These are phyloP conservation scores for Yamadazyma jaroonii DNA, from an alignment of 1,139 yeast species.

Conservation along the genomic window DNA sequence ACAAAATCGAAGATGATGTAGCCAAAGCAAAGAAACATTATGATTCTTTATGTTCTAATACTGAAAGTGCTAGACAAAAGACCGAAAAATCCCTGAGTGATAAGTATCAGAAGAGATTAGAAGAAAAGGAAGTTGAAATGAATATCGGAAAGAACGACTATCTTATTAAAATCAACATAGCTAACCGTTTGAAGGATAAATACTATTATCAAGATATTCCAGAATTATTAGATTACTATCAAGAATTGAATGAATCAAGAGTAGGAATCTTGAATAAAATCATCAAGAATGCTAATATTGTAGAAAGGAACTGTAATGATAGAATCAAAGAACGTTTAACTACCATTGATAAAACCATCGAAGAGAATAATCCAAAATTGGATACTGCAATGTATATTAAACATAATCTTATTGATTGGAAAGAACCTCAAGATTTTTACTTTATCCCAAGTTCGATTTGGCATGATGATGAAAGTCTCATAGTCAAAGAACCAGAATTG, in stretches of 20 bases:
- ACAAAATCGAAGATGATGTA: conserved; percentile 61
- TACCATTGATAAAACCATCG: conserved; percentile 55
- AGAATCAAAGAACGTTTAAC: conserved; percentile 53
- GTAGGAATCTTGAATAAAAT: conserved; percentile 70
- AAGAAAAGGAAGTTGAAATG: conserved; percentile 76
- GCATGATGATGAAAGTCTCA: conserved; percentile 91
- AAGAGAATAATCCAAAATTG: conserved; percentile 68
- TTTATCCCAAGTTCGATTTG: conserved; percentile 90
- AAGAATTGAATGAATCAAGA: conserved; percentile 79
- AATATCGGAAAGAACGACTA: conserved; percentile 81
- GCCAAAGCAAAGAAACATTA: conserved; percentile 70
- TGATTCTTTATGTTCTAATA: conserved; percentile 73
- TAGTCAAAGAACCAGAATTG: conserved; percentile 62
- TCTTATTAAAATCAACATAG: conserved; percentile 73
- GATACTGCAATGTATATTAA: conserved; percentile 92
- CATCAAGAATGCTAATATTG: conserved; percentile 58
- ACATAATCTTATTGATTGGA: conserved; percentile 76
- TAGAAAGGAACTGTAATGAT: conserved; percentile 61
- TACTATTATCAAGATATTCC: conserved; percentile 93
- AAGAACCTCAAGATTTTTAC: conserved; percentile 80
- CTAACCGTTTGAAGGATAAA: conserved; percentile 89
- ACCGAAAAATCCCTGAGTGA: conserved; percentile 58
- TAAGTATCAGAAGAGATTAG: conserved; percentile 54
- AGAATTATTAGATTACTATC: conserved; percentile 81
- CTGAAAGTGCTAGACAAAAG: conserved; percentile 80